A percentile compares a stretch with the other conserved stretches of the same genome.
Evolutionary conservation across 352 stramenopile genomes (phyloP).

Genomic region (Globisporangium recalcitrans): DNA sequence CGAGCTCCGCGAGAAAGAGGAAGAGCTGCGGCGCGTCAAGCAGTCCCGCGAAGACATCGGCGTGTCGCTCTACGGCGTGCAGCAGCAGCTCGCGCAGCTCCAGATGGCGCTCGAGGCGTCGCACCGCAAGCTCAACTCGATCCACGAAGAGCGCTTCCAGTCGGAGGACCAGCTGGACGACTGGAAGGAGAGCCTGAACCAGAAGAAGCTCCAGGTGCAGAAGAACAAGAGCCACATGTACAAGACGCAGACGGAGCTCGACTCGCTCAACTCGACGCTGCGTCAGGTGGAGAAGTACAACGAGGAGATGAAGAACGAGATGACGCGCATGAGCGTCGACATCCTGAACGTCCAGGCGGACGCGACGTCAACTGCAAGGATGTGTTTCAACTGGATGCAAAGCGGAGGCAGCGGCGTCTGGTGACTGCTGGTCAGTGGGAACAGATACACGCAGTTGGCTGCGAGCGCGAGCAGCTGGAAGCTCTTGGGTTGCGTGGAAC

Average conservation of each 20-base stretch:
- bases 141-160: conserved; percentile 62
- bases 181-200: conserved; percentile 47
- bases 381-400: conserved; percentile 20
- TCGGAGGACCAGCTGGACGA: conserved; percentile 73
- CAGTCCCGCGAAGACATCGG: conserved; percentile 83
- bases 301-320: conserved; percentile 92
- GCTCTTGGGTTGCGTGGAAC: conserved; percentile 14
- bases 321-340: conserved; percentile 90
- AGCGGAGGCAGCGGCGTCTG: conserved; percentile 11
- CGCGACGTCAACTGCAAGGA: conserved; percentile 32
- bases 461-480: conserved; percentile 55
- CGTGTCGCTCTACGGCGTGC: conserved; percentile 91
- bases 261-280: conserved; percentile 79
- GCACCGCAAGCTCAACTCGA: conserved; percentile 60
- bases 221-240: conserved; percentile 58
- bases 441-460: conserved; percentile 34
- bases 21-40: conserved; percentile 64
- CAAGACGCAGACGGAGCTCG: conserved; percentile 86
- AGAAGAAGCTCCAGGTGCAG: conserved; percentile 65
- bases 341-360: conserved; percentile 84
- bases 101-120: conserved; percentile 87
- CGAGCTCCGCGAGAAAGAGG: conserved; percentile 74
- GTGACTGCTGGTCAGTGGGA: conserved; percentile 34
- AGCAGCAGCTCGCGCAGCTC: conserved; percentile 92
- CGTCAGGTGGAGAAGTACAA: conserved; percentile 92